Evolutionary conservation across 2,329 filamentous ascomycete genomes (phyloP).

Genomic region (Paraphoma sp.): DNA sequence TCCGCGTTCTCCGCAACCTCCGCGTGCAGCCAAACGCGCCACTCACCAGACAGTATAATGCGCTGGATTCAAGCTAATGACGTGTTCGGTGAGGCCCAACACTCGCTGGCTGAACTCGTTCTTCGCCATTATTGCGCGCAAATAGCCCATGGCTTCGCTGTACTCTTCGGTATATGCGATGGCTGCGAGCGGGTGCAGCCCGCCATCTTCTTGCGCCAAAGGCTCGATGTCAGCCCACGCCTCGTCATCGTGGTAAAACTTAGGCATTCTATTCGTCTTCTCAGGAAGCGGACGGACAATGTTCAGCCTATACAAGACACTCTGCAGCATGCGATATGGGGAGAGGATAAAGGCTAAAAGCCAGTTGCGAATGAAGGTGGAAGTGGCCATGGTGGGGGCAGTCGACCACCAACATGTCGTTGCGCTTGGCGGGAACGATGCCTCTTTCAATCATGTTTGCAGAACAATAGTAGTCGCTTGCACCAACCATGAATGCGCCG

Average conservation of each 20-base stretch:
- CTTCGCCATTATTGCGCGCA: conserved; percentile 89
- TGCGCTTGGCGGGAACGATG: conserved; percentile 19
- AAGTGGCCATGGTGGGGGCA: conserved; percentile 19
- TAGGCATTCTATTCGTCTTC: conserved; percentile 25
- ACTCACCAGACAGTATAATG: conserved; percentile 94
- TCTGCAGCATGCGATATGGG: conserved; percentile 16
- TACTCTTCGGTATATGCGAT: conserved; percentile 94
- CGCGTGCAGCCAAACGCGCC: conserved; percentile 1
- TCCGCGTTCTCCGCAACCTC: neutral
- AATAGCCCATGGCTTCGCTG: conserved; percentile 88
- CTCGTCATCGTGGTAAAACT: conserved; percentile 69
- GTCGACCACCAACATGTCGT: conserved; percentile 6
- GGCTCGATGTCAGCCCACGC: conserved; percentile 85
- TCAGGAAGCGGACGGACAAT: neutral
- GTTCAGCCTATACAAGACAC: neutral
- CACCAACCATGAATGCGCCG: neutral
- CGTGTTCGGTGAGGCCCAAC: conserved; percentile 81
- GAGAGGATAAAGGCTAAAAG: conserved; percentile 15
- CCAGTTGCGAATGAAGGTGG: conserved; percentile 24
- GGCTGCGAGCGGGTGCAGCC: conserved; percentile 76
- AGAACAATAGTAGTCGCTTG: conserved; percentile 23
- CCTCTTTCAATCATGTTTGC: conserved; percentile 13
- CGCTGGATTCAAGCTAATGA: conserved; percentile 92
- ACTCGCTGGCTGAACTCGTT: conserved; percentile 83
- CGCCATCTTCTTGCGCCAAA: conserved; percentile 83